Conservation (phyloP, 1,139 yeast genomes). For the Lodderomyces pseudojiufengensis region DNA sequence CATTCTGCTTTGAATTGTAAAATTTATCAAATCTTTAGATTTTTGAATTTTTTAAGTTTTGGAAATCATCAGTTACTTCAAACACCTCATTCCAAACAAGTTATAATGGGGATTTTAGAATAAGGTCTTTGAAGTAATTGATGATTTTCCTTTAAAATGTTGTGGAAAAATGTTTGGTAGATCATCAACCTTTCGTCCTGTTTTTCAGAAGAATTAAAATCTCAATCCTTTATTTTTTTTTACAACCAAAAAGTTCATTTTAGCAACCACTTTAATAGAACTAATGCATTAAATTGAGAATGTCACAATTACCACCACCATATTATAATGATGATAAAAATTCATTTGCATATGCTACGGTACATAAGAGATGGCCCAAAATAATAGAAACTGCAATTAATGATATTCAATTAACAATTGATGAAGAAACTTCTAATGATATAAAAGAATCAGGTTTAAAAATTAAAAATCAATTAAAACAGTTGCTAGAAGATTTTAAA, state of each 20-base stretch:
- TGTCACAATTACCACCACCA: constrained; percentile 33
- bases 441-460: constrained; percentile 16
- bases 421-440: constrained; percentile 11
- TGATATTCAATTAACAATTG: constrained; percentile 41
- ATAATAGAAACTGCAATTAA: constrained; percentile 65
- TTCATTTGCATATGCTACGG: constrained; percentile 82
- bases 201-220: no score
- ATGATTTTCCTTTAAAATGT: no score
- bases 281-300: not conserved
- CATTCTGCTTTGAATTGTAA: no score
- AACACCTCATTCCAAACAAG: no score
- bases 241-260: not conserved
- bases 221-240: no score
- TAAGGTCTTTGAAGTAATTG: no score
- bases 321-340: constrained; percentile 62
- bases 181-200: no score
- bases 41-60: no score
- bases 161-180: no score
- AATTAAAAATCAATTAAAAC: constrained; percentile 32
- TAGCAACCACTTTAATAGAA: not conserved
- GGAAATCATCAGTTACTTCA: no score
- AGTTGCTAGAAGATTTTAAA: constrained; percentile 35
- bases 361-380: constrained; percentile 82
- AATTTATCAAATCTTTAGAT: no score
- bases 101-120: no score